Percentiles rank a stretch among this genome's conserved stretches.
Conservation (phyloP, 75 land plant genomes). For the Pinus albicaulis region DNA sequence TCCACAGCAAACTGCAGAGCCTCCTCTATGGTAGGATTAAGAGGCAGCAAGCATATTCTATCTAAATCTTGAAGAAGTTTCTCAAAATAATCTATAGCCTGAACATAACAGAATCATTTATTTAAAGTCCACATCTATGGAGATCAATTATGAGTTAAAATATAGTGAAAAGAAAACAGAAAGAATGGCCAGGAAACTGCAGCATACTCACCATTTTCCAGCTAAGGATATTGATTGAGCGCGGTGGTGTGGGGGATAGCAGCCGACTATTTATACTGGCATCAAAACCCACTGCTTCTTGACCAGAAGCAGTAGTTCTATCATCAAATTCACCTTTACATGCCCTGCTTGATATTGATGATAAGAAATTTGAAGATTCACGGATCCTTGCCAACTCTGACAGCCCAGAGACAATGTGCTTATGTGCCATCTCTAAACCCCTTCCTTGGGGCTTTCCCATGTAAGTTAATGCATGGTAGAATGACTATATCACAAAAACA, state of each 20-base stretch:
- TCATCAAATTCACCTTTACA: conserved; percentile 13
- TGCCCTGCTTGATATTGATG: conserved; percentile 11
- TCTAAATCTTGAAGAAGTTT: conserved; percentile 87
- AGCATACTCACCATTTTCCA: conserved; percentile 68
- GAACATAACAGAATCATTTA: conserved; percentile 19
- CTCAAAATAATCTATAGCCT: conserved; percentile 84
- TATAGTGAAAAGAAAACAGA: neutral
- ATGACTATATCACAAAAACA: conserved; percentile 41
- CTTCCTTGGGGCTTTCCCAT: conserved; percentile 94
- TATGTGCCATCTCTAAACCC: conserved; percentile 90
- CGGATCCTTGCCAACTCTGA: conserved; percentile 60
- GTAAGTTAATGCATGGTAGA: conserved; percentile 64
- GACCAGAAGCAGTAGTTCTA: conserved; percentile 88
- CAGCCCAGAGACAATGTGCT: conserved; percentile 80
- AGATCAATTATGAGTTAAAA: neutral
- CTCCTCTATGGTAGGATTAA: conserved; percentile 63
- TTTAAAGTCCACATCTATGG: neutral
- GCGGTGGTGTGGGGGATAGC: conserved; percentile 97
- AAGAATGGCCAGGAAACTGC: neutral
- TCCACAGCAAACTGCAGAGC: conserved; percentile 71
- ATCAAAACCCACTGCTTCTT: conserved; percentile 84
- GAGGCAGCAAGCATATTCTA: conserved; percentile 61
- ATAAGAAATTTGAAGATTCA: conserved; percentile 62
- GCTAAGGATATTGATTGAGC: conserved; percentile 72
- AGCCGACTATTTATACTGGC: conserved; percentile 70